Evolutionary conservation across 108 stramenopile genomes (phyloP).

Genomic region (Hondaea fermentalgiana): DNA sequence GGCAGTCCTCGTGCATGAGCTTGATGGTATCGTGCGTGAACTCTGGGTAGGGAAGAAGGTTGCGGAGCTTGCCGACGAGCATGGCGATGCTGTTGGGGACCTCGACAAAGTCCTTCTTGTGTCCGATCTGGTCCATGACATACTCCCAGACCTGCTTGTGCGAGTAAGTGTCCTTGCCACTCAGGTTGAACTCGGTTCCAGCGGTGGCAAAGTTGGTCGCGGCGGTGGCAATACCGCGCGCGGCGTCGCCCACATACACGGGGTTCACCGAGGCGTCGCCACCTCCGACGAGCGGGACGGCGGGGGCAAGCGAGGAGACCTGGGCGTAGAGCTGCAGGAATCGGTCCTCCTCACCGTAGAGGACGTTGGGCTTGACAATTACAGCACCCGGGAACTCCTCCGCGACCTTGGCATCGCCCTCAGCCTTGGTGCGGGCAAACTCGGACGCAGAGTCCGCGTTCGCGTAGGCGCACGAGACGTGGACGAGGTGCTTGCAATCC

Average conservation of each 20-base stretch:
- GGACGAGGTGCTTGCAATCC: slow-evolving; percentile 80
- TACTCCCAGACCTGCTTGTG: slow-evolving; percentile 80
- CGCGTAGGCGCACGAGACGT: slow-evolving; percentile 75
- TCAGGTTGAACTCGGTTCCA: slow-evolving; percentile 81
- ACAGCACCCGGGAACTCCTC: slow-evolving; percentile 64
- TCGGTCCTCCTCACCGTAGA: slow-evolving; percentile 88
- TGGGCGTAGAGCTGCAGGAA: slow-evolving; percentile 79
- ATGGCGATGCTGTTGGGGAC: slow-evolving; percentile 51
- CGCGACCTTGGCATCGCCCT: slow-evolving; percentile 77
- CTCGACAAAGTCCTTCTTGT: slow-evolving; percentile 49
- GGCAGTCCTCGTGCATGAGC: slow-evolving; percentile 64
- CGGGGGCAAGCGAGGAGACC: slow-evolving; percentile 49
- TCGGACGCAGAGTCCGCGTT: slow-evolving; percentile 57
- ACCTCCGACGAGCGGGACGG: slow-evolving; percentile 70
- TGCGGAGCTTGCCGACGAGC: slow-evolving; percentile 49
- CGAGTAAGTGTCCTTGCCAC: slow-evolving; percentile 80
- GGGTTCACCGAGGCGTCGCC: slow-evolving; percentile 80
- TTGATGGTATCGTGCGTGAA: slow-evolving; percentile 67
- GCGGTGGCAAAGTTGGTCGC: slow-evolving; percentile 40
- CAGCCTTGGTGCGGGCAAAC: slow-evolving; percentile 83
- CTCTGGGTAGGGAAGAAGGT: slow-evolving; percentile 56
- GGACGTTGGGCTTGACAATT: slow-evolving; percentile 74
- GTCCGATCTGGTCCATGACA: slow-evolving; percentile 71
- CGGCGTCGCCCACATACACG: slow-evolving; percentile 83
- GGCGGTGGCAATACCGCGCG: slow-evolving; percentile 62